Evolutionary conservation across 176 grass and related monocot genomes (phyloP).

Genomic region (Lolium multiflorum): DNA sequence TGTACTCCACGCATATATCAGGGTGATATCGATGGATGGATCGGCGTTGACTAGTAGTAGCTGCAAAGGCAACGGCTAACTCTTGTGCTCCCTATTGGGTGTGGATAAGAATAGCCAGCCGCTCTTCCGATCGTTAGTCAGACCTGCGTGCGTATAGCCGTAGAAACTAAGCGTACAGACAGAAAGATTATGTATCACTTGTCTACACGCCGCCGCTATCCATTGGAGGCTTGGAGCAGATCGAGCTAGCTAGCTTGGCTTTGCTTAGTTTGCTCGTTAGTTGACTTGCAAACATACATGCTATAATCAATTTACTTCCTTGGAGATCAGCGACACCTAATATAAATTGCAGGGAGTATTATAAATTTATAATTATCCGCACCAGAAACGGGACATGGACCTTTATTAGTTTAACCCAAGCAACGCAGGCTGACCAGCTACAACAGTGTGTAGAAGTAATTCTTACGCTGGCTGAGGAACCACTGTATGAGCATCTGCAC

Average conservation of each 20-base stretch:
- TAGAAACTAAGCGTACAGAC: background rate
- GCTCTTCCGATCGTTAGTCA: constrained; percentile 7
- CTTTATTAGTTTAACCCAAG: too few species aligned
- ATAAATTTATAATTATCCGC: too few species aligned
- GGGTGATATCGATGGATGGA: background rate
- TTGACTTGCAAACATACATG: background rate
- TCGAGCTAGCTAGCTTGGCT: background rate
- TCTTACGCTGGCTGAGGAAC: too few species aligned
- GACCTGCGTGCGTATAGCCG: constrained; percentile 8
- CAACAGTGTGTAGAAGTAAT: too few species aligned
- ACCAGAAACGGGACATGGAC: too few species aligned
- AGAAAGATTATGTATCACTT: background rate
- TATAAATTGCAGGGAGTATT: too few species aligned
- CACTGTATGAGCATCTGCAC: too few species aligned
- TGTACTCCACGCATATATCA: background rate
- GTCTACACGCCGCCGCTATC: constrained; percentile 28
- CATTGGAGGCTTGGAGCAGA: background rate
- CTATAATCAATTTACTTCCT: too few species aligned
- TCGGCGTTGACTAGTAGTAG: background rate
- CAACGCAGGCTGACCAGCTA: too few species aligned
- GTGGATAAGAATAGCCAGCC: constrained; percentile 7
- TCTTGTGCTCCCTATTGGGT: background rate
- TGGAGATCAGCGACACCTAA: too few species aligned
- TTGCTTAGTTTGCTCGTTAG: background rate
- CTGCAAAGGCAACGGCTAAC: constrained; percentile 26